These are phyloP conservation scores for Cutaneotrichosporon cavernicola DNA, from an alignment of 1,284 basidiomycete species.

Conservation along the genomic window DNA sequence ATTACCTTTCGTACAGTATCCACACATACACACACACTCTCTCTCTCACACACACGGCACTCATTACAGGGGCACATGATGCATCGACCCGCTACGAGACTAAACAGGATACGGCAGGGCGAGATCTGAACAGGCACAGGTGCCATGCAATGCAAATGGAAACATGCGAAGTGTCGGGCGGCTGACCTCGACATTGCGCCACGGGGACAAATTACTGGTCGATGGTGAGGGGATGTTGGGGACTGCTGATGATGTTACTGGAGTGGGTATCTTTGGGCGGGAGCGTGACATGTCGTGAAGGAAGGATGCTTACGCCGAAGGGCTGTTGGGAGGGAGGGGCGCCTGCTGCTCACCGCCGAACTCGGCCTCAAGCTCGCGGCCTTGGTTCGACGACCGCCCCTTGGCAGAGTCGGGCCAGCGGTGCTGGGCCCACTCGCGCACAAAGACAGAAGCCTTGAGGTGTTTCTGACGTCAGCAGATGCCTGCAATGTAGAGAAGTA, in stretches of 20 bases:
- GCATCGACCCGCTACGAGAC: conserved; percentile 18
- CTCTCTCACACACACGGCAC: background rate
- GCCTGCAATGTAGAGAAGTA: background rate
- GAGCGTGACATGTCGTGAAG: conserved; percentile 8
- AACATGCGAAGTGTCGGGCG: background rate
- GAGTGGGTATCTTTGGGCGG: background rate
- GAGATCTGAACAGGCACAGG: conserved; percentile 16
- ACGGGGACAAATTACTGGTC: background rate
- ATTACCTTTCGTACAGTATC: background rate
- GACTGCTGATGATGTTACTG: background rate
- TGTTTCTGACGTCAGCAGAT: conserved; percentile 62
- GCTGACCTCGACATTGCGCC: background rate
- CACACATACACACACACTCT: background rate
- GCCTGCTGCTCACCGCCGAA: conserved; percentile 17
- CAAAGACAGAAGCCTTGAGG: conserved; percentile 66
- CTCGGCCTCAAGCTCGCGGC: conserved; percentile 31
- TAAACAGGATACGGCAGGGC: conserved; percentile 7
- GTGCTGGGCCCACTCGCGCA: conserved; percentile 55
- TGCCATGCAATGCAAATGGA: conserved; percentile 21
- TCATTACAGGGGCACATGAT: conserved; percentile 9
- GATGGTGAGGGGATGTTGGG: conserved; percentile 5
- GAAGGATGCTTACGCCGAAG: background rate
- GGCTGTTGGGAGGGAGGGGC: conserved; percentile 15
- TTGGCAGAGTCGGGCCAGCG: conserved; percentile 38
- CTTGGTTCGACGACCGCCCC: conserved; percentile 25